These are phyloP conservation scores for Pichia sp. DNA, from an alignment of 1,139 yeast genomes.

Conservation along the genomic window DNA sequence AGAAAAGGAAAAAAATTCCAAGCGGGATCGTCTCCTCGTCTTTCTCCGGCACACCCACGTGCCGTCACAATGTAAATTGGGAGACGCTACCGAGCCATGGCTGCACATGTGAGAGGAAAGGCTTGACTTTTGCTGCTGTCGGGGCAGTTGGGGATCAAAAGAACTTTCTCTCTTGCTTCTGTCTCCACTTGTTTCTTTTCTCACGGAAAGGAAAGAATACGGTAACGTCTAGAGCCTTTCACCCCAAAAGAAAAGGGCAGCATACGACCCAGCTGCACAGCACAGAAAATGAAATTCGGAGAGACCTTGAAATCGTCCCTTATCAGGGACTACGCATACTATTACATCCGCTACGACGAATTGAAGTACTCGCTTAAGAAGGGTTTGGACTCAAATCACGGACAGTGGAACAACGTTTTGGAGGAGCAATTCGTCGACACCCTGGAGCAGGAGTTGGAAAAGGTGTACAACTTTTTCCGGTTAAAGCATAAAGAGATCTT, in stretches of 20 bases:
- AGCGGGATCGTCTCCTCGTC: background rate
- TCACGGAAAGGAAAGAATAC: background rate
- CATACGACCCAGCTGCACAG: background rate
- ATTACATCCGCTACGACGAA: slow-evolving; percentile 87
- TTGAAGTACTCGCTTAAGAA: slow-evolving; percentile 74
- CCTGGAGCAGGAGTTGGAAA: slow-evolving; percentile 79
- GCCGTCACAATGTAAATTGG: background rate
- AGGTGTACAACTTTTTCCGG: slow-evolving; percentile 84
- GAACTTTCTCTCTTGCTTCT: too few relatives aligned
- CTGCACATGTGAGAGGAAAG: too few relatives aligned
- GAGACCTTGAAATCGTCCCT: slow-evolving; percentile 70
- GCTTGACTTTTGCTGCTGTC: too few relatives aligned
- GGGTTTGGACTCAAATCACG: slow-evolving; percentile 42
- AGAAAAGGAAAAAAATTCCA: too few relatives aligned
- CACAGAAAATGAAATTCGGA: slow-evolving; percentile 59
- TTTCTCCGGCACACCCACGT: background rate
- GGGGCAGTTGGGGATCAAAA: too few relatives aligned
- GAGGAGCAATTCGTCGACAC: slow-evolving; percentile 77
- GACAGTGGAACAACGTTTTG: slow-evolving; percentile 62
- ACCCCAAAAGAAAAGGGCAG: background rate
- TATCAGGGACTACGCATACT: slow-evolving; percentile 80
- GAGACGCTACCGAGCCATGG: background rate
- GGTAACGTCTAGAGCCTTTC: background rate
- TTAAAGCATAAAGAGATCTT: slow-evolving; percentile 81
- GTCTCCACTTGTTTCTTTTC: background rate